Evolutionary conservation across 371 early-diverging fungal species (phyloP).

Genomic region (Mortierella sp.): DNA sequence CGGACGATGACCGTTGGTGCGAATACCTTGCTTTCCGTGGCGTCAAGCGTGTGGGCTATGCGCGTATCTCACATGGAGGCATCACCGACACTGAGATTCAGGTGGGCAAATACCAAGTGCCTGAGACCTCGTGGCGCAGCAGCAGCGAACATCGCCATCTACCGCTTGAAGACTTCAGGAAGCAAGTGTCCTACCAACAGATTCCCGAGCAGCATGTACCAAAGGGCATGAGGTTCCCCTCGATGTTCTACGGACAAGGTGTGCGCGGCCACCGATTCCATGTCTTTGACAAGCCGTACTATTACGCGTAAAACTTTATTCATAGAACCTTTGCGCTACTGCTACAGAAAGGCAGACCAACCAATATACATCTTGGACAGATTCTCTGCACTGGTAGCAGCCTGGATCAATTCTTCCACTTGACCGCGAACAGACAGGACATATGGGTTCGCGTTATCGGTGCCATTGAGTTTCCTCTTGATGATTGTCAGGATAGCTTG

Average conservation of each 20-base stretch:
- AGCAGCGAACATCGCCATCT: slow-evolving; percentile 36
- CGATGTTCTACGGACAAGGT: slow-evolving; percentile 74
- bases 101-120: slow-evolving; percentile 80
- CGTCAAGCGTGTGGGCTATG: slow-evolving; percentile 78
- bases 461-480: slow-evolving; percentile 72
- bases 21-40: slow-evolving; percentile 86
- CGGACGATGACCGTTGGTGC: slow-evolving; percentile 88
- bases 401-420: slow-evolving; percentile 76
- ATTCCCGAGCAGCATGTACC: slow-evolving; percentile 64
- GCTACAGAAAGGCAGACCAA: slow-evolving; percentile 69
- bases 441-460: slow-evolving; percentile 24
- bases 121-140: slow-evolving; percentile 59
- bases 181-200: slow-evolving; percentile 70
- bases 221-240: slow-evolving; percentile 71
- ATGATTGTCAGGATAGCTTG: slow-evolving; percentile 58
- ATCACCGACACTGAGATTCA: slow-evolving; percentile 91
- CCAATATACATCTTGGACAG: slow-evolving; percentile 88
- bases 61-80: slow-evolving; percentile 81
- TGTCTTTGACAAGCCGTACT: too few relatives aligned
- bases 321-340: neutral
- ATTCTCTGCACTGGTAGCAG: slow-evolving; percentile 76
- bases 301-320: neutral
- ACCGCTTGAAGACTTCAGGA: slow-evolving; percentile 42
- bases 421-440: slow-evolving; percentile 61
- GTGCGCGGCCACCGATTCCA: slow-evolving; percentile 54